Conservation (phyloP, 2,329 filamentous ascomycete genomes). For the Ambrosiella cleistominuta region DNA sequence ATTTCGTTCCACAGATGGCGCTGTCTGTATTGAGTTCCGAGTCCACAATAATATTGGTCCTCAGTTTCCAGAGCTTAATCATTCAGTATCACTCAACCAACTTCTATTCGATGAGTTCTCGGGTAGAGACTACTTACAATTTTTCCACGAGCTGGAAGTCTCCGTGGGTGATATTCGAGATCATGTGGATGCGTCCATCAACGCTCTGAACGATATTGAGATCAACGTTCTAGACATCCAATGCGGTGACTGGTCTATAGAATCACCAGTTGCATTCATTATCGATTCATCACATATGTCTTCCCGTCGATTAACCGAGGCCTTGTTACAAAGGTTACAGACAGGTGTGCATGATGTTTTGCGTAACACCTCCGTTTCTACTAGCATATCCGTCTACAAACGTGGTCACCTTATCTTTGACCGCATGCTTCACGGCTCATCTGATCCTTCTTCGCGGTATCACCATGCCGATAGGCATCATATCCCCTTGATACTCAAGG, state of each 20-base stretch:
- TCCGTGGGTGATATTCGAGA: slow-evolving; percentile 23
- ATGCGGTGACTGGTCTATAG: slow-evolving; percentile 28
- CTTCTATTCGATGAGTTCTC: slow-evolving; percentile 28
- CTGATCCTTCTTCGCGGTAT: slow-evolving; percentile 19
- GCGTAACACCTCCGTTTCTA: slow-evolving; percentile 27
- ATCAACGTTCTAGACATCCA: slow-evolving; percentile 30
- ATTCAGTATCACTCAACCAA: slow-evolving; percentile 26
- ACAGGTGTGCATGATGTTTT: slow-evolving; percentile 32
- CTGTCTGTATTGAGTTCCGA: slow-evolving; percentile 28
- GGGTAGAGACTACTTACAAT: slow-evolving; percentile 27
- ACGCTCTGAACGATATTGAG: slow-evolving; percentile 29
- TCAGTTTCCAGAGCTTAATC: slow-evolving; percentile 26
- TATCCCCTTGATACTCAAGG: slow-evolving; percentile 25
- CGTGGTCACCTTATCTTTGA: slow-evolving; percentile 36
- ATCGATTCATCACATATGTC: slow-evolving; percentile 26
- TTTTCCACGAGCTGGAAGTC: slow-evolving; percentile 24
- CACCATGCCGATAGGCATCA: slow-evolving; percentile 19
- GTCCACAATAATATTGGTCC: slow-evolving; percentile 34
- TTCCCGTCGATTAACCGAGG: slow-evolving; percentile 28
- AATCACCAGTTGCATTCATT: slow-evolving; percentile 28
- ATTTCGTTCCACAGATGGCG: slow-evolving; percentile 22
- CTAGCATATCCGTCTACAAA: slow-evolving; percentile 32
- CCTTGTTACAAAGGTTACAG: slow-evolving; percentile 33
- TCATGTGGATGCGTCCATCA: slow-evolving; percentile 25
- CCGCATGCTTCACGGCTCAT: slow-evolving; percentile 27